Evolutionary conservation across 345 rosid species (phyloP), one percentile per base, ranked within the genome.

Genomic region (Salix purpurea): DNA sequence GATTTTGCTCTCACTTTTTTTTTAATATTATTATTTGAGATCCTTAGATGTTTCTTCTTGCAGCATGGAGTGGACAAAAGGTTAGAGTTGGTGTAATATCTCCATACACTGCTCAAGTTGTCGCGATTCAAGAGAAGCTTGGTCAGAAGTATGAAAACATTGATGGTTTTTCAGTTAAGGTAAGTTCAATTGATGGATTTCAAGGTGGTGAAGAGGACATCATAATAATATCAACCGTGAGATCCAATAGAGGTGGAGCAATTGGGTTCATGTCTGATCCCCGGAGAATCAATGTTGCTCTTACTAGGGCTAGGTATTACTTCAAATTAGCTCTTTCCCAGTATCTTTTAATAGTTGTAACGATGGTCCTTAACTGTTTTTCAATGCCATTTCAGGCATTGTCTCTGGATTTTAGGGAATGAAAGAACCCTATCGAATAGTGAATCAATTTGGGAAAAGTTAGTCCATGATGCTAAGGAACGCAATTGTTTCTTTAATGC

Each of bases 371-470:
- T 46, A 12, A 4, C 54, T 28, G 30, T 5, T 69, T 69, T 69
- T 56, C 37, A 50, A 18, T 67, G 42, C 14, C 36, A 23, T 48
- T 70, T 4, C 50, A 88, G 92, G 81, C 83, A 86, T 39, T 74
- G 90, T 67, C 86, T 87, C 24, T 87, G 90, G 92, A 86, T 89
- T 78, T 70, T 88, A 69, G 92, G 91, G 61, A 77, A 80, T 75
- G 85, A 72, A 76, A 76, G 64, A 76, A 88, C 89, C 1, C 79
- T 89, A 67, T 21, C 34, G 21, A 77, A 60, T 15, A 77, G 82
- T 65, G 73, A 70, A 12, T 83, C 90, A 13, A 76, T 79, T 12
- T 87, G 92, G 92, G 36, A 76, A 60, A 9, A 46, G 2, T 48
- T 87, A 66, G 65, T 86, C 14, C 23, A 2, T 71, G 88, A 87